phyloP scores from a whole-genome alignment of 1,284 basidiomycete species.

The Rhodotorula sp. region DNA sequence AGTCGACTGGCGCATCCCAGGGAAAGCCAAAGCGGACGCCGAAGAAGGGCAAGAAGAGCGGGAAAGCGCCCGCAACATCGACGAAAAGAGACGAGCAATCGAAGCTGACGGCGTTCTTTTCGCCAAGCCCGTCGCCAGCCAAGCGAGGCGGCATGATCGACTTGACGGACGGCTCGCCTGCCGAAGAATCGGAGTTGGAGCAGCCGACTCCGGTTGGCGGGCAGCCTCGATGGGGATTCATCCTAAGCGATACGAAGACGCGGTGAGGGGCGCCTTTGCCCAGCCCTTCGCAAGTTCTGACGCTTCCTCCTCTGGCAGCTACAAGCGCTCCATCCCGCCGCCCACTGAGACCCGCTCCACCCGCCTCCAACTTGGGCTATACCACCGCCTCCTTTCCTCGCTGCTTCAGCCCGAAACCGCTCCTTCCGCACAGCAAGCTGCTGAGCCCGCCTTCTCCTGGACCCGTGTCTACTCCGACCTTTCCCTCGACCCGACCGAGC shows the following conservation, averaged over 20 bases:
- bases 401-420: conserved; percentile 11
- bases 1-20: background rate
- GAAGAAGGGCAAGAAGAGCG: background rate
- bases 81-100: background rate
- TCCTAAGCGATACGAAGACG: conserved; percentile 38
- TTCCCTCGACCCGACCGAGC: conserved; percentile 3
- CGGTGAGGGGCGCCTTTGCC: conserved; percentile 11
- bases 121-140: conserved; percentile 11
- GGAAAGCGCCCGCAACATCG: background rate
- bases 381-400: conserved; percentile 37
- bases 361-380: conserved; percentile 43
- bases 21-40: conserved; percentile 3
- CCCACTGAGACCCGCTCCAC: conserved; percentile 19
- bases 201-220: background rate
- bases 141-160: background rate
- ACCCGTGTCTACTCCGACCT: conserved; percentile 22
- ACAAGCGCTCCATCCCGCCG: conserved; percentile 25
- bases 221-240: conserved; percentile 4
- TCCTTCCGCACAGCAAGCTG: background rate
- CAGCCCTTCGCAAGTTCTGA: background rate
- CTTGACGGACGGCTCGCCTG: background rate
- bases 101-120: conserved; percentile 19
- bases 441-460: conserved; percentile 30
- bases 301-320: background rate
- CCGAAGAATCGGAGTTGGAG: background rate